phyloP scores from a whole-genome alignment of 2,329 filamentous ascomycete species.

The Claviceps sp. region DNA sequence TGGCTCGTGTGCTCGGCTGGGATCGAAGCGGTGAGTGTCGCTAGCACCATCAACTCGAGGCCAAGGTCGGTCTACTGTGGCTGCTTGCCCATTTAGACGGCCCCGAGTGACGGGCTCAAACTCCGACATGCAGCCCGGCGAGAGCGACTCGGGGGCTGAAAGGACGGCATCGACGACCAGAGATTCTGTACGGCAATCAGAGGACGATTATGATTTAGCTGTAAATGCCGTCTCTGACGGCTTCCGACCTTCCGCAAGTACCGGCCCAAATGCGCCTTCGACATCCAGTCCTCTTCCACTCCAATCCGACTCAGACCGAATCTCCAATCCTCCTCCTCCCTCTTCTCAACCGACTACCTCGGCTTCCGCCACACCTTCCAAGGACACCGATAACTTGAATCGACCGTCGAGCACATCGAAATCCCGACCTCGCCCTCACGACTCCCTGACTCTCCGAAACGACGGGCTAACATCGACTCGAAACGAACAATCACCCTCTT shows the following conservation, averaged over 20 bases:
- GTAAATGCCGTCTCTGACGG: conserved; percentile 40
- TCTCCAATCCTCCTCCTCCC: conserved; percentile 8
- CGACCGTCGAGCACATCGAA: conserved; percentile 45
- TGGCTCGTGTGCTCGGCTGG: conserved; percentile 1
- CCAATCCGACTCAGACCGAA: conserved; percentile 2
- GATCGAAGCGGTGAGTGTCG: not conserved
- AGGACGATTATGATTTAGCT: conserved; percentile 30
- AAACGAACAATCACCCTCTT: conserved; percentile 2
- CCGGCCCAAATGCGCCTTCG: not conserved
- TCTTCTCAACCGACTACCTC: conserved; percentile 9
- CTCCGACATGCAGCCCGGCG: conserved; percentile 28
- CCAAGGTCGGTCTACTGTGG: not conserved
- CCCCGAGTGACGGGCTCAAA: not conserved
- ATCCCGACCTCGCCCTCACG: conserved; percentile 28
- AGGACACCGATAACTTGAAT: conserved; percentile 13
- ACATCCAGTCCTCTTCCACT: conserved; percentile 12
- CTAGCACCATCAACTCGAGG: not conserved
- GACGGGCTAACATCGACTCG: conserved; percentile 27
- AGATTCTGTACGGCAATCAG: conserved; percentile 26
- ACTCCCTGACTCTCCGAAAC: conserved; percentile 38
- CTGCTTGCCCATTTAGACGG: not conserved
- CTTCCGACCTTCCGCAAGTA: conserved; percentile 25
- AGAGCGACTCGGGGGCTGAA: conserved; percentile 25
- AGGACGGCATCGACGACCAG: conserved; percentile 30
- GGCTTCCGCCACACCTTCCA: conserved; percentile 12